Evolutionary conservation across 768 basidiomycete species (phyloP).

Genomic region (Rhodosporidiobolus sp.): DNA sequence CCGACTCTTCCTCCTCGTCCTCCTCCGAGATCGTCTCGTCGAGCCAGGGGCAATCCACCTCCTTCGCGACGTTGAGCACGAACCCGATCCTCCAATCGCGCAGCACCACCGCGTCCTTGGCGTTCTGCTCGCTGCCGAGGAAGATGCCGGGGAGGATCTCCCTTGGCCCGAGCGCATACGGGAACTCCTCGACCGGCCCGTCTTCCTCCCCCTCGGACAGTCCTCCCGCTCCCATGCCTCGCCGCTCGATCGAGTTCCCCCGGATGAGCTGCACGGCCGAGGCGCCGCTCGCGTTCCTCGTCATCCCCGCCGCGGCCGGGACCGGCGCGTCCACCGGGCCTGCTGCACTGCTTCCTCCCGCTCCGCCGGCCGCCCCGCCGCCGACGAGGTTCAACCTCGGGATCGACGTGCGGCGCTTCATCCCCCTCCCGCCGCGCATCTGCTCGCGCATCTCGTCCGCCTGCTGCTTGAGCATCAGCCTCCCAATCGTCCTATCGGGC

Average conservation of each 20-base stretch:
- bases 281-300: neutral
- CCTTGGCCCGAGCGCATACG: slow-evolving; percentile 76
- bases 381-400: slow-evolving; percentile 40
- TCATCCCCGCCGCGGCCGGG: neutral
- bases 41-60: slow-evolving; percentile 57
- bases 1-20: neutral
- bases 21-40: slow-evolving; percentile 18
- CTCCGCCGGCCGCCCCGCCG: neutral
- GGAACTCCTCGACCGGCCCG: slow-evolving; percentile 47
- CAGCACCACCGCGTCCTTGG: slow-evolving; percentile 71
- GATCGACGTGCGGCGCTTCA: slow-evolving; percentile 41
- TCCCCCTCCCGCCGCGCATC: slow-evolving; percentile 40
- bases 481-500: slow-evolving; percentile 34
- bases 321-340: neutral
- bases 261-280: slow-evolving; percentile 33
- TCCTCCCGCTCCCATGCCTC: neutral
- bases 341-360: slow-evolving; percentile 2
- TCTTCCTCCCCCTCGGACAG: neutral
- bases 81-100: slow-evolving; percentile 69
- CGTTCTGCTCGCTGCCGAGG: slow-evolving; percentile 86
- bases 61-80: slow-evolving; percentile 89
- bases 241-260: slow-evolving; percentile 10
- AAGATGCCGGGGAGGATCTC: slow-evolving; percentile 81
- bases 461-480: slow-evolving; percentile 39
- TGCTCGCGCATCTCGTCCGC: slow-evolving; percentile 43